A percentile compares a stretch with the other conserved stretches of the same genome.
phyloP scores from a whole-genome alignment of 192 early-diverging fungal genomes.

The Backusella luteola region DNA sequence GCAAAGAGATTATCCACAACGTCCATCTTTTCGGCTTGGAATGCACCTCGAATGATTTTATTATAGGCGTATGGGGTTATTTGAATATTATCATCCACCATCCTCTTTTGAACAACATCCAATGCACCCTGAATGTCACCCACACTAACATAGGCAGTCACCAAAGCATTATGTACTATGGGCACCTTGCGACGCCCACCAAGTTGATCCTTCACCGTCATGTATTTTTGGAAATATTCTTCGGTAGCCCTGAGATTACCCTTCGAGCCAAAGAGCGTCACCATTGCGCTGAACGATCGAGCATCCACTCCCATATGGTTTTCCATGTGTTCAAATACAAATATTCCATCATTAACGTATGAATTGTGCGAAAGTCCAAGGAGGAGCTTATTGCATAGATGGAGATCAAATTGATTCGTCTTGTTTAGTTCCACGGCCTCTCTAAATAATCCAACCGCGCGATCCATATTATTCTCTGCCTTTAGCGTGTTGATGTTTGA shows the following conservation, averaged over 20 bases:
- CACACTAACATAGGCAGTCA: constrained; percentile 25
- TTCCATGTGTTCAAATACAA: constrained; percentile 34
- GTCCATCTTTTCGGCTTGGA: constrained; percentile 13
- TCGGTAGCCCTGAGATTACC: constrained; percentile 22
- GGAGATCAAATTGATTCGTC: constrained; percentile 18
- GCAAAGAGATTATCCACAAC: background rate
- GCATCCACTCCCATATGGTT: constrained; percentile 24
- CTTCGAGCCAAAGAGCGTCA: constrained; percentile 38
- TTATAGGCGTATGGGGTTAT: constrained; percentile 26
- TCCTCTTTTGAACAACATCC: constrained; percentile 25
- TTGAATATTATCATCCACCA: constrained; percentile 27
- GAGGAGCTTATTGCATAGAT: constrained; percentile 29
- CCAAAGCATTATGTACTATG: constrained; percentile 33
- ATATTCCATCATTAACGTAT: constrained; percentile 25
- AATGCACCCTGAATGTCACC: constrained; percentile 30
- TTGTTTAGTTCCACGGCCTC: constrained; percentile 17
- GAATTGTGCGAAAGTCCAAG: constrained; percentile 16
- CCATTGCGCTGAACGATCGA: constrained; percentile 49
- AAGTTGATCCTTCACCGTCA: background rate
- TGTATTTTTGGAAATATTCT: constrained; percentile 37
- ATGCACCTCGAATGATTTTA: constrained; percentile 20
- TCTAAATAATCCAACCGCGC: constrained; percentile 32
- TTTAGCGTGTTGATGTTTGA: constrained; percentile 11
- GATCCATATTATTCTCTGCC: constrained; percentile 29
- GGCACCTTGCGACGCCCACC: constrained; percentile 9